Base-by-base conservation (phyloP, 768 basidiomycete genomes). In the Lentinula detonsa region DNA sequence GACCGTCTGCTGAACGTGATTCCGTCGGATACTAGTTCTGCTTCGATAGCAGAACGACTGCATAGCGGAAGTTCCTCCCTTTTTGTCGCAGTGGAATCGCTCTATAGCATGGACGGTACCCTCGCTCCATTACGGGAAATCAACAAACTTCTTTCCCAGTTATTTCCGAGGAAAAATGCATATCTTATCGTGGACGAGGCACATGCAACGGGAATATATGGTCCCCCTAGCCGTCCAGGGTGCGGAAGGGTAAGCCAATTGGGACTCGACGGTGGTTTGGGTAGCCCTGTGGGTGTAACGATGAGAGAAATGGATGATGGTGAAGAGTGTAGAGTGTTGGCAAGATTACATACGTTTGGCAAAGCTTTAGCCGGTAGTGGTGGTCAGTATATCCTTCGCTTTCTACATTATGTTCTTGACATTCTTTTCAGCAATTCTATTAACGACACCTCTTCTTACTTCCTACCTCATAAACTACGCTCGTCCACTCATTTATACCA, bases 61-160 rank as follows among this genome's bases (percentile, higher is more conserved):
- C 59, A 34, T n/a, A 11, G 2, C 9, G 59, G 59, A 16, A 37
- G 35, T 23, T 51, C 48, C 59, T 78, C n/a, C 65, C 73, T 91
- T 3, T 97, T 95, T 68, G 72, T 98, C 11, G 86, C 92, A 0
- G 86, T 97, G 6, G 96, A 98, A 78, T 88, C 85, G 40, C 72
- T 98, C 49, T 98, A 98, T 66, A 91, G 88, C 60, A 98, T 98
- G 96, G 96, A 98, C 65, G 96, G 96, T 13, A 96, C 94, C 31
- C 81, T 96, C 62, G 81, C 89, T 0, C 94, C 93, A 0, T 76
- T 98, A 33, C 57, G 57, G 15, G 82, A 83, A 46, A 86, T 97
- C 51, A 82, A 88, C 39, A 79, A 82, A 31, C 67, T 81, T 3
- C 67, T 93, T 48, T 85, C 93, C 31, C 76, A 81, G 43, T 63